Conservation (phyloP, 2,329 filamentous ascomycete genomes). For the Trichoderma cornu-damae region DNA sequence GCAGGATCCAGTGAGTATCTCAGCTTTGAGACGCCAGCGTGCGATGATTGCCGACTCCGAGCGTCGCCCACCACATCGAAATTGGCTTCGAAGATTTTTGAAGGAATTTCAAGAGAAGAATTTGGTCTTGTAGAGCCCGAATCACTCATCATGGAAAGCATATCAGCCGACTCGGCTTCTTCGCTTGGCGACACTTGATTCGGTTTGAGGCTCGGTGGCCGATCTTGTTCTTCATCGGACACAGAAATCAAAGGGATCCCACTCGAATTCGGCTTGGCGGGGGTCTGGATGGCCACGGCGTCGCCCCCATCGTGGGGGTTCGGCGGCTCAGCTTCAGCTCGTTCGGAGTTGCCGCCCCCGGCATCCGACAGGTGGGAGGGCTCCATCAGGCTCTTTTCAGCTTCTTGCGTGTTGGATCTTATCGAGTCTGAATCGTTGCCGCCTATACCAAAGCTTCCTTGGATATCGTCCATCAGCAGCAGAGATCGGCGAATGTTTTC, state of each 20-base stretch:
- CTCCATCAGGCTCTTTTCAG: not conserved
- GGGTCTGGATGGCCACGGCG: not conserved
- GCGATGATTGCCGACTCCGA: constrained; percentile 16
- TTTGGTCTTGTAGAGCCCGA: not conserved
- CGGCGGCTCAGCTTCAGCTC: not conserved
- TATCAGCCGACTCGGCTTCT: not conserved
- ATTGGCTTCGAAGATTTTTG: constrained; percentile 10
- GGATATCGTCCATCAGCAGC: constrained; percentile 22
- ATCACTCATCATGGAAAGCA: not conserved
- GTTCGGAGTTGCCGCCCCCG: not conserved
- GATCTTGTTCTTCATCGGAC: not conserved
- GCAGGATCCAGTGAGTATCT: constrained; percentile 24
- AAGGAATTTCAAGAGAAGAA: not conserved
- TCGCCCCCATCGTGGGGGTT: not conserved
- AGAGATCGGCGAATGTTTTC: constrained; percentile 25
- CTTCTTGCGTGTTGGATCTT: not conserved
- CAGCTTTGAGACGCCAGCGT: constrained; percentile 17
- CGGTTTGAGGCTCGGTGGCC: not conserved
- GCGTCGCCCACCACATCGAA: not conserved
- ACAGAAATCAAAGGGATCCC: not conserved
- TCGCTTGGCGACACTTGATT: not conserved
- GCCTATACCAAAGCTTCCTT: constrained; percentile 6
- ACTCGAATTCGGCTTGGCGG: not conserved
- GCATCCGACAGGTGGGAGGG: not conserved
- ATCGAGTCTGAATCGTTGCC: not conserved